Conservation (phyloP, 2,329 filamentous ascomycete genomes). For the Ophiocordyceps unilateralis region DNA sequence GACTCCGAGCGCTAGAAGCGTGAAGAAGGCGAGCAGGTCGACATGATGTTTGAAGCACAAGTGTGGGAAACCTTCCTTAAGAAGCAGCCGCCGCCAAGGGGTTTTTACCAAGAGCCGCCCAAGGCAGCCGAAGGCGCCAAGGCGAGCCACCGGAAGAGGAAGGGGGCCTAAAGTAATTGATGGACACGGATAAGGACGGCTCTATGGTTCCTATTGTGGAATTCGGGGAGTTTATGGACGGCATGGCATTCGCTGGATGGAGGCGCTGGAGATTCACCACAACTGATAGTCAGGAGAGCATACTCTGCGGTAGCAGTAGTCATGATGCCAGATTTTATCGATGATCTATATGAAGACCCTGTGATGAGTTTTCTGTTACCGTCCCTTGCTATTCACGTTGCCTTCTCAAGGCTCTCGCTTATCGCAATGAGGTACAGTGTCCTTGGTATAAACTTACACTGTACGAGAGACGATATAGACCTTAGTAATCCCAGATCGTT, state of each 20-base stretch:
- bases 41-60: not conserved
- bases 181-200: not conserved
- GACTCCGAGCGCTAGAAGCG: constrained; percentile 28
- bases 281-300: too few relatives aligned
- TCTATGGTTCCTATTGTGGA: not conserved
- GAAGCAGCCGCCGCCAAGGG: not conserved
- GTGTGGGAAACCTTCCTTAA: not conserved
- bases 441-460: too few relatives aligned
- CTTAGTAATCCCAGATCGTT: too few relatives aligned
- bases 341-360: too few relatives aligned
- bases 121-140: not conserved
- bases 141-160: not conserved
- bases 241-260: not conserved
- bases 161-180: not conserved
- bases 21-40: not conserved
- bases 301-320: too few relatives aligned
- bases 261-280: too few relatives aligned
- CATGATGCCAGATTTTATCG: too few relatives aligned
- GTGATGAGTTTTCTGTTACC: too few relatives aligned
- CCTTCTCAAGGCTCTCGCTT: too few relatives aligned
- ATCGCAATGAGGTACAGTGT: too few relatives aligned
- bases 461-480: too few relatives aligned
- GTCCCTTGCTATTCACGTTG: too few relatives aligned
- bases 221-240: not conserved
- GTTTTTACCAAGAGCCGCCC: not conserved